Conservation (phyloP, 2,329 filamentous ascomycete species). For the Fusarium anthophilum region DNA sequence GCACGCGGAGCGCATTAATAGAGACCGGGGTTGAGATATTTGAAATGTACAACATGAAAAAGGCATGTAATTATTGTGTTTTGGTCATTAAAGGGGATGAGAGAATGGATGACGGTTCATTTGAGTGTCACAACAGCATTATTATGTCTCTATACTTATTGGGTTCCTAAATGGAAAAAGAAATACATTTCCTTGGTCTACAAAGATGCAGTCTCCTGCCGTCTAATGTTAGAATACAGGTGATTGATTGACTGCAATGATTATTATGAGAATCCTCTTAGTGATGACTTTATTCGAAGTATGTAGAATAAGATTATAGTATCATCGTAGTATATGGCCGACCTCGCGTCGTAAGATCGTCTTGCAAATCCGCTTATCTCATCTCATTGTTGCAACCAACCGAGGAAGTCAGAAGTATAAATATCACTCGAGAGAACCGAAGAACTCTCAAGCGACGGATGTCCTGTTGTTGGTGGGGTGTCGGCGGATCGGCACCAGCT, state of each 20-base stretch:
- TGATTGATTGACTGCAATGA: neutral
- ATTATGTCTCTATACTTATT: constrained; percentile 28
- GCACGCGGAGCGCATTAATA: constrained; percentile 52
- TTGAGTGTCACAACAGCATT: constrained; percentile 26
- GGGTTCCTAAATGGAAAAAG: constrained; percentile 39
- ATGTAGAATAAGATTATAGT: neutral
- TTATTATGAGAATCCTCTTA: neutral
- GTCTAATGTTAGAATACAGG: neutral
- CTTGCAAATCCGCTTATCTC: neutral
- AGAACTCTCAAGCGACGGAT: neutral
- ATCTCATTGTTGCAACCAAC: neutral
- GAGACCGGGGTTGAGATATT: neutral
- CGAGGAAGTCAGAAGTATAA: neutral
- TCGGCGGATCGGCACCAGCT: constrained; percentile 37
- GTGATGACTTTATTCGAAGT: neutral
- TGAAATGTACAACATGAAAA: constrained; percentile 40
- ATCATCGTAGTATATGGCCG: neutral
- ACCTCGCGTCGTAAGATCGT: neutral
- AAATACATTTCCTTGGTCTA: constrained; percentile 33
- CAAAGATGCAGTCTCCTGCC: neutral
- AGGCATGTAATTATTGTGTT: constrained; percentile 33
- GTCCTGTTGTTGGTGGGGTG: constrained; percentile 5
- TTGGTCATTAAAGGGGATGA: constrained; percentile 28
- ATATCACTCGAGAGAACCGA: neutral
- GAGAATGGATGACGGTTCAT: constrained; percentile 15